Conservation (phyloP, 2,329 filamentous ascomycete species). For the Escovopsis weberi region DNA sequence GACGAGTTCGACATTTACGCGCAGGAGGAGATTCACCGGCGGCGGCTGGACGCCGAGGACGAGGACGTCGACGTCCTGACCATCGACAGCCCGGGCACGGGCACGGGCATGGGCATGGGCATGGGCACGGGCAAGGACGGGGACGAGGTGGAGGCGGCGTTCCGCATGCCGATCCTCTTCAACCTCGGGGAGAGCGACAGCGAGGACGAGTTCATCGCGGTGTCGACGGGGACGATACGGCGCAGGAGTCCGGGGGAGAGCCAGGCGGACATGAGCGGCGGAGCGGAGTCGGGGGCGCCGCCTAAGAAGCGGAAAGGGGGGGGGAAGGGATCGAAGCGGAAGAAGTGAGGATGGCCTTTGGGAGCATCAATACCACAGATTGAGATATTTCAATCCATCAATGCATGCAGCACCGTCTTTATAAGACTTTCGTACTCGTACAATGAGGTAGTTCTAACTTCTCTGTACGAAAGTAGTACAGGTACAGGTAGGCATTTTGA, state of each 20-base stretch:
- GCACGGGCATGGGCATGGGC: conserved; percentile 25
- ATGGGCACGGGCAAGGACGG: conserved; percentile 39
- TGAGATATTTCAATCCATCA: no score
- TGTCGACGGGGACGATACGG: conserved; percentile 68
- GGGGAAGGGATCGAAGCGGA: conserved; percentile 24
- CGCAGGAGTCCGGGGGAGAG: conserved; percentile 68
- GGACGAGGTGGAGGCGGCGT: conserved; percentile 45
- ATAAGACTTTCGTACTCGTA: not conserved
- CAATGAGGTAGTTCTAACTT: no score
- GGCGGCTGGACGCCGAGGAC: conserved; percentile 79
- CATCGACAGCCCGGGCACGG: conserved; percentile 31
- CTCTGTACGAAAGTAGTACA: no score
- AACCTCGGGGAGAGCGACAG: conserved; percentile 89
- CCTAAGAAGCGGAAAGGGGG: conserved; percentile 24
- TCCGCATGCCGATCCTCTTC: conserved; percentile 85
- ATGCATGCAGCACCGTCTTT: not conserved
- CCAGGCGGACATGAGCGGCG: conserved; percentile 35
- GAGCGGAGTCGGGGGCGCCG: conserved; percentile 32
- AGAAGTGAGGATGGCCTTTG: conserved; percentile 20
- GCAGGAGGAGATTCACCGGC: conserved; percentile 84
- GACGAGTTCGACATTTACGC: conserved; percentile 98
- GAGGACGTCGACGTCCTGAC: conserved; percentile 86
- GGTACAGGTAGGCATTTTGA: not conserved
- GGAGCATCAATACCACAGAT: not conserved
- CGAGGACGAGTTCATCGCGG: conserved; percentile 68